Base-by-base conservation (phyloP, 352 stramenopile species). In the Pythium guiyangense region DNA sequence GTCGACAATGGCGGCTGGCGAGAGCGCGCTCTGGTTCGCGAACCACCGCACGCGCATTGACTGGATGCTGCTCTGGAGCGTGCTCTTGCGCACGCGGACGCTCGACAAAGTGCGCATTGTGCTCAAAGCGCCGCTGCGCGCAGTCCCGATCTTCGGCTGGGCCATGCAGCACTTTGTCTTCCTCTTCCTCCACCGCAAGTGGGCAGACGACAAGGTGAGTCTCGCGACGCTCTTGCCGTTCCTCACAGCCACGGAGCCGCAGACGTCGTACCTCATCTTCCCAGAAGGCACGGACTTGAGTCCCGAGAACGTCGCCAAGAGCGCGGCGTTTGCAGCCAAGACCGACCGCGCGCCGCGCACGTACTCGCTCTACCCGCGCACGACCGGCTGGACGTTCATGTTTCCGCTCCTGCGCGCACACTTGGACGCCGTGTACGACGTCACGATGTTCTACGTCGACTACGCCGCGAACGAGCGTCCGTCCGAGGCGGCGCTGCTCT, bases 111-210 rank as follows among this genome's bases (percentile, higher is more conserved):
- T 94, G 43, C 74, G 75, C 48, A 91, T 94, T 52, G 66, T 92
- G 26, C 71, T 91, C 51, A 94, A 94, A 65, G 77, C 75, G n/a
- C 75, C 78, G 25, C 64, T 94, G 37, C 78, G 79, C 26, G 71
- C 70, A 52, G 62, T 87, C 31, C 84, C 84, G 45, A 76, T 94
- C 62, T 91, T 92, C 54, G 84, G 84, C 3, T 94, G 82, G 84
- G 82, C 79, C 53, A 94, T 92, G 82, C 82, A 92, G 69, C 74
- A 86, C 61, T 92, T 94, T 40, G 66, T 90, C 40, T 92, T 92
- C 59, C 82, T 92, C 57, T 94, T 92, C 56, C 59, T 94, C 59
- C 69, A 87, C 61, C 80, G 84, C 43, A 72, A 66, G 35, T 91
- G 82, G 73, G 58, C 63, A 14, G 74, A 92, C 12, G 80, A 92